Conservation (phyloP, 31 red algal species). For the Odonthalia washingtoniensis region DNA sequence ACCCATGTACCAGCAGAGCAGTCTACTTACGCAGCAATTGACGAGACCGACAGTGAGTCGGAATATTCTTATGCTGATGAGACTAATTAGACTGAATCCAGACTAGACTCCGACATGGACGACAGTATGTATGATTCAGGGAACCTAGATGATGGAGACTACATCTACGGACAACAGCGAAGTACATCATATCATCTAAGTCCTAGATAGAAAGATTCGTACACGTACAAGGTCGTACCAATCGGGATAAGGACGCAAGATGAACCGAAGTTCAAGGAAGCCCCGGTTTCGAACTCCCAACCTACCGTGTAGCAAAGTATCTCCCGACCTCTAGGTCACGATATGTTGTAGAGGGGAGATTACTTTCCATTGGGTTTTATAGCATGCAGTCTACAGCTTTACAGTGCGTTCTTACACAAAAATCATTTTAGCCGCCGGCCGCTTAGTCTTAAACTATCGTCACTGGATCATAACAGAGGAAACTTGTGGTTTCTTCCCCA, state of each 20-base stretch:
- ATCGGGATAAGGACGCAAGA: neutral
- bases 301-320: too few relatives aligned
- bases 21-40: neutral
- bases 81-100: neutral
- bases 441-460: too few relatives aligned
- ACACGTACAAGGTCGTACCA: neutral
- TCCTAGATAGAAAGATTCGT: neutral
- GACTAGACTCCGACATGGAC: neutral
- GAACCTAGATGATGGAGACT: neutral
- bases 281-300: too few relatives aligned
- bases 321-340: too few relatives aligned
- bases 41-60: neutral
- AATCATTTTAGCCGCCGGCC: too few relatives aligned
- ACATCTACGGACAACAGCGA: neutral
- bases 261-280: constrained; percentile 20
- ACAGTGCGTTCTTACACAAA: too few relatives aligned
- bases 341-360: too few relatives aligned
- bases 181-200: neutral
- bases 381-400: too few relatives aligned
- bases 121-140: neutral
- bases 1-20: neutral
- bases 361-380: too few relatives aligned
- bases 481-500: too few relatives aligned
- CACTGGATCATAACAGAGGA: too few relatives aligned
- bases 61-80: neutral